These are phyloP conservation scores for Dothidotthia symphoricarpi DNA, from an alignment of 2,329 filamentous ascomycete species.

Conservation along the genomic window DNA sequence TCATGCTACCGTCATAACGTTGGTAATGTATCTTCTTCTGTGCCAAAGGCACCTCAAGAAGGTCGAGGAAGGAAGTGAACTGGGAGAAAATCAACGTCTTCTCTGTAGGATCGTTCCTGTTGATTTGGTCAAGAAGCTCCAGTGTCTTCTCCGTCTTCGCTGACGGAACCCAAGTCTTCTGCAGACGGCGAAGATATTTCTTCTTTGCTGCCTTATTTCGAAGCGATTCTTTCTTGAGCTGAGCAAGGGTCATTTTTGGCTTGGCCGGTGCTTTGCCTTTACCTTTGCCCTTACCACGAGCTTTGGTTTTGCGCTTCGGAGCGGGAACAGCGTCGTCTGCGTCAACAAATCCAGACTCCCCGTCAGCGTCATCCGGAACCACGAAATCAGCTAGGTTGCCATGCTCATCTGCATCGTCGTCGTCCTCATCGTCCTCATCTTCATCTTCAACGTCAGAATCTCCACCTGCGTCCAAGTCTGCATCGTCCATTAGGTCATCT, in stretches of 20 bases:
- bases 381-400: conserved; percentile 55
- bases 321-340: conserved; percentile 1
- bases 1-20: conserved; percentile 78
- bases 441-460: conserved; percentile 44
- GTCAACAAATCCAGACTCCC: conserved; percentile 1
- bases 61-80: conserved; percentile 75
- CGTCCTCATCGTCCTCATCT: conserved; percentile 44
- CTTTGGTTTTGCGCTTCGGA: conserved; percentile 26
- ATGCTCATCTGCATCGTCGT: conserved; percentile 39
- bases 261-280: conserved; percentile 44
- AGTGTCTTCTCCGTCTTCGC: conserved; percentile 71
- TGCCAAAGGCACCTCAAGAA: conserved; percentile 70
- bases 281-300: conserved; percentile 40
- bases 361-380: conserved; percentile 49
- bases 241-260: conserved; percentile 54
- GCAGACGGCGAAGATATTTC: conserved; percentile 68
- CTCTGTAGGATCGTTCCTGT: conserved; percentile 55
- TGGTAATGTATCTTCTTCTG: conserved; percentile 58
- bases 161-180: conserved; percentile 68
- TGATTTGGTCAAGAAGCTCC: conserved; percentile 59
- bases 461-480: conserved; percentile 32
- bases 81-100: conserved; percentile 83
- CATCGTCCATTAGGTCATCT: conserved; percentile 17
- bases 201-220: conserved; percentile 64
- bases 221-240: conserved; percentile 65